Conservation (phyloP, 2,329 filamentous ascomycete genomes). For the Diplocarpon rosae region DNA sequence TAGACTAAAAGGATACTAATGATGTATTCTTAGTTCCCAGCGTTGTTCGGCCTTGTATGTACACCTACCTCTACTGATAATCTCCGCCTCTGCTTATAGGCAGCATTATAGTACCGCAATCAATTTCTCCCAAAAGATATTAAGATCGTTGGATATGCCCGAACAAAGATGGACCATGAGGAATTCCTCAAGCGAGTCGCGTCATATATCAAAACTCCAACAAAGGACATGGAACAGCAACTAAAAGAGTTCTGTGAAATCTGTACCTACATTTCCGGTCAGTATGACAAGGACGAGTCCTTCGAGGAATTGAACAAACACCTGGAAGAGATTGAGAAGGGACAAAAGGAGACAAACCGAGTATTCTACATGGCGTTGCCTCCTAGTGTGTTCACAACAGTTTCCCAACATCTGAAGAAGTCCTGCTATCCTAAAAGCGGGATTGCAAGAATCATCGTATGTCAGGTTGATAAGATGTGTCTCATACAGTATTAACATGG, state of each 20-base stretch:
- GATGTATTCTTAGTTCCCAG: constrained; percentile 63
- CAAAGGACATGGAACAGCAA: constrained; percentile 94
- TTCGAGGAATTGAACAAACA: constrained; percentile 80
- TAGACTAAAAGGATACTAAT: constrained; percentile 12
- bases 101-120: constrained; percentile 69
- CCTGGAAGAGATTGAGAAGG: constrained; percentile 74
- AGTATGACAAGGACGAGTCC: constrained; percentile 94
- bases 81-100: constrained; percentile 12
- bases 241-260: constrained; percentile 78
- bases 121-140: constrained; percentile 97
- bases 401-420: constrained; percentile 93
- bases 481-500: constrained; percentile 16
- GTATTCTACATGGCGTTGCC: constrained; percentile 99
- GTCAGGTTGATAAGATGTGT: constrained; percentile 26
- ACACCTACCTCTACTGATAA: constrained; percentile 6
- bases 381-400: constrained; percentile 93
- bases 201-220: constrained; percentile 98
- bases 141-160: constrained; percentile 95
- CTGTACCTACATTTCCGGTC: constrained; percentile 91
- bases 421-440: constrained; percentile 91
- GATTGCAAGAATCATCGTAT: constrained; percentile 86
- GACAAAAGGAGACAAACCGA: constrained; percentile 72
- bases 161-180: constrained; percentile 97
- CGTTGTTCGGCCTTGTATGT: constrained; percentile 92
- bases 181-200: constrained; percentile 91